Base-by-base conservation (phyloP, 768 basidiomycete genomes). In the Lyophyllum shimeji region DNA sequence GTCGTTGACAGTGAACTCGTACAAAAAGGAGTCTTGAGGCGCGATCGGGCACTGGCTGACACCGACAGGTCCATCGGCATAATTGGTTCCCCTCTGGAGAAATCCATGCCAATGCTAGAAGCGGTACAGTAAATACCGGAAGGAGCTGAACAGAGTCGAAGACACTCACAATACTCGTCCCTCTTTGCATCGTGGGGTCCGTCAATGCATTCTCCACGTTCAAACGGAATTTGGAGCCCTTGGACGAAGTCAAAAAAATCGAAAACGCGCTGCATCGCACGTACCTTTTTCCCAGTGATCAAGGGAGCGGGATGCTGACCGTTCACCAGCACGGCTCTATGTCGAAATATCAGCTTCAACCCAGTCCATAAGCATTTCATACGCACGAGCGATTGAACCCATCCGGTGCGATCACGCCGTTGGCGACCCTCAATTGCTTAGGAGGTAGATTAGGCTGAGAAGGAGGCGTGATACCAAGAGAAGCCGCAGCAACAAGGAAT, bases 141-240 rank as follows among this genome's bases (percentile, higher is more conserved):
- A 23, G 13, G 25, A 1, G 0, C 17, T 1, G 25, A 13, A 6
- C 45, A 27, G 11, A n/a, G 21, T 9, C 12, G 21, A 6, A 50
- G 54, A 34, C 21, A 45, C 72, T 44, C 65, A 77, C 77, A 48
- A 79, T 66, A 8, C 75, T 76, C 6, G 76, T 79, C 21, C 67
- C 70, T n/a, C 65, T 68, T 37, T 74, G 59, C 73, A 75, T 75
- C 15, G 71, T 68, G 7, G 59, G 56, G 46, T 80, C 73, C 5
- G 63, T 68, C 48, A 81, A 63, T 9, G 67, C 31, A 56, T 81
- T 74, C 43, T 63, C 62, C 17, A 80, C 76, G 55, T 78, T 76
- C 49, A 81, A 65, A n/a, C 67, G 60, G 59, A 81, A 72, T 23
- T 60, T 67, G 44, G 72, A 65, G 17, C 77, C 76, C 74, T 77